phyloP scores from a whole-genome alignment of 1,139 yeast genomes.

The Candida smagusa region DNA sequence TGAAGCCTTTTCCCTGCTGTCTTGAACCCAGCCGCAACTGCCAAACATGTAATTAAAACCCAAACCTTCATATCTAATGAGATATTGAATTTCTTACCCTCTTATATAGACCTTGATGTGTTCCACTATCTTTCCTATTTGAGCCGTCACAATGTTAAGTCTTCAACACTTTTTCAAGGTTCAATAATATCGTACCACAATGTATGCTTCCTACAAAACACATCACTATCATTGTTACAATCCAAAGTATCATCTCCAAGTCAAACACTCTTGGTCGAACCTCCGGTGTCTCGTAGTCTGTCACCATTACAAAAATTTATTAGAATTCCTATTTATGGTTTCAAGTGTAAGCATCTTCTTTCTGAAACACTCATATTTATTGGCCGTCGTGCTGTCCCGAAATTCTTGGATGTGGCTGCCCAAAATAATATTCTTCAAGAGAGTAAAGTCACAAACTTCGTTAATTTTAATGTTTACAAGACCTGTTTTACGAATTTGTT shows the following conservation, averaged over 20 bases:
- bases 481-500: slow-evolving; percentile 8
- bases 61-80: no score
- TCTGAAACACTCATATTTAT: slow-evolving; percentile 14
- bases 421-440: slow-evolving; percentile 12
- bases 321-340: background rate
- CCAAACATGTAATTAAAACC: no score
- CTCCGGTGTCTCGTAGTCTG: background rate
- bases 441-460: slow-evolving; percentile 10
- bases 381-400: slow-evolving; percentile 12
- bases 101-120: no score
- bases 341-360: slow-evolving; percentile 2
- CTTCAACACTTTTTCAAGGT: no score
- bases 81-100: no score
- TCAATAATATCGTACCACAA: background rate
- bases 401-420: slow-evolving; percentile 17
- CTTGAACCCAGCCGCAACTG: no score
- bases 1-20: no score
- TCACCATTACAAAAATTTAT: background rate
- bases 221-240: background rate
- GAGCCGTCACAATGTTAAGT: no score
- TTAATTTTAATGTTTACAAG: slow-evolving; percentile 14
- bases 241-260: background rate
- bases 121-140: no score
- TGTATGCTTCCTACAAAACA: background rate
- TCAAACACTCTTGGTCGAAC: background rate